Evolutionary conservation across 23 red algal species (phyloP), one percentile per base, ranked within the genome.

Genomic region (Agarophyton chilense): DNA sequence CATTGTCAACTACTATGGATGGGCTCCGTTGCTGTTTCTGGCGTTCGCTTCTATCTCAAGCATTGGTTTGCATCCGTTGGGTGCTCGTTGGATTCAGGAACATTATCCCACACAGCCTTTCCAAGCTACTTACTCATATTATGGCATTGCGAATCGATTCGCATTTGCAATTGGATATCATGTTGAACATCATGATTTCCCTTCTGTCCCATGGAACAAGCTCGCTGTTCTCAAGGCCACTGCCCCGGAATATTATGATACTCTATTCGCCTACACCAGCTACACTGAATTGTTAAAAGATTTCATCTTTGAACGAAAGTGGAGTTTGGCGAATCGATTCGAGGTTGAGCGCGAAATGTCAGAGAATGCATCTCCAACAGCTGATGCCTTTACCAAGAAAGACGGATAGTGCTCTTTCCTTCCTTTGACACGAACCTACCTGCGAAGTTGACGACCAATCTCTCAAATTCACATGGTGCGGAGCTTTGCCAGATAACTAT

Each of bases 141-240:
- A 99, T 55, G 97, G 97, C 1, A 80, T 93, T 65, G 97, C 92
- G n/a, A 99, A 99, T 71, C 88, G 93, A 44, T 94, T 99, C 24
- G 93, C 97, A 26, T 99, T 99, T 73, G 95, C 95, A 57, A 99
- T 99, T 91, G 97, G 97, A 10, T 99, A 94, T 64, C 97, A 99
- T 64, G 93, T 94, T 32, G 97, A 99, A 75, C 97, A 99, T 78
- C 97, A 99, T 80, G 97, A 99, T 50, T 95, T 99, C 49, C 97
- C 97, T 1, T 89, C 79, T 39, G 84, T 99, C 14, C 97, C 97
- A 9, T 99, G 93, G 93, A 85, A 87, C 51, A 74, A 83, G 42
- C 75, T 95, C 38, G 82, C 93, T 29, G 79, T 46, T 7, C 26
- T 95, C 17, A 95, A 96, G 77, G 61, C 62, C 24, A 57, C 90